Base-by-base conservation (phyloP, 2,329 filamentous ascomycete species). In the Apiospora arundinis region DNA sequence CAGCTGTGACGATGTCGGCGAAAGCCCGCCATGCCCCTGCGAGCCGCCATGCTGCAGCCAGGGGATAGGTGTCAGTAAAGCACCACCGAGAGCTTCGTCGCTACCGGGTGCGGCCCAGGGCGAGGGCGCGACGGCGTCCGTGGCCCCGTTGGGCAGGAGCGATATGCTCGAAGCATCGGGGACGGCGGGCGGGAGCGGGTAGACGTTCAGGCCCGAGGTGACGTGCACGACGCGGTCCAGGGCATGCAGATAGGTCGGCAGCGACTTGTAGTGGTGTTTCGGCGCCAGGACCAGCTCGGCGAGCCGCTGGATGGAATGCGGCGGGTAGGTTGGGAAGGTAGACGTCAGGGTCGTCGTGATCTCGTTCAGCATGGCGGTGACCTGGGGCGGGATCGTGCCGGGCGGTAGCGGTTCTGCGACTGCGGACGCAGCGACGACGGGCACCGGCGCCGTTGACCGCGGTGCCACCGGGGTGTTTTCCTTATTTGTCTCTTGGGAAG, bases 291-390 rank as follows among this genome's bases (percentile, higher is more conserved):
- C 85, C 42, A 98, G 91, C 85, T 99, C 96, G 28, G 95, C 91
- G 28, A 99, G 88, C 49, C 96, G 92, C 83, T 99, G 96, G 73
- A 98, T 89, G 3, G 96, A 98, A 80, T 98, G 94, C 0, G 96
- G 96, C 1, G 96, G 95, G 76, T 93, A 89, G 3, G 86, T 84
- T 28, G 89, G 80, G 81, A 99, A 99, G 75, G 88, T 89, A 2
- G 85, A 86, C 68, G 82, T 85, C 49, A 97, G 85, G 21, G 91
- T 90, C 7, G 82, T 81, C 49, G 83, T 86, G 74, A 94, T 91
- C 71, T 89, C 89, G 72, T 82, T 80, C 66, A 94, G 83, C 78
- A 94, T 89, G 70, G 87, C 85, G 71, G 86, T 82, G 68, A 95
- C 85, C 73, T 91, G 90, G 9, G 86, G 85, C 2, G 93, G 92